A percentile compares a stretch with the other conserved stretches of the same genome.
phyloP scores from a whole-genome alignment of 2,329 filamentous ascomycete species.

The Coniochaeta prunicola region DNA sequence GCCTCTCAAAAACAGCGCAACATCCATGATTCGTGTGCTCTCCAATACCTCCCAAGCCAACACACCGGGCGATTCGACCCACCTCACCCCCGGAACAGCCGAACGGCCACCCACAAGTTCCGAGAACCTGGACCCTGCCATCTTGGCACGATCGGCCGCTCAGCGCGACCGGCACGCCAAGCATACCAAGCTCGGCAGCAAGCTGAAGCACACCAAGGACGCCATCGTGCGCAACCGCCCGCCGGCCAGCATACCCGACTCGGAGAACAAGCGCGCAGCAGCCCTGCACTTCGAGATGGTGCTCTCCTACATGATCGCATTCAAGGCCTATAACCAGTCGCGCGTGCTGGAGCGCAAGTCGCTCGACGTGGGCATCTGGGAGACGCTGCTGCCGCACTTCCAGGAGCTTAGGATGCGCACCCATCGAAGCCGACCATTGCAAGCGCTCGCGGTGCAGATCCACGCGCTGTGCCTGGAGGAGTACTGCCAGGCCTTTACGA shows the following conservation, averaged over 20 bases:
- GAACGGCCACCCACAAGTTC: conserved; percentile 23
- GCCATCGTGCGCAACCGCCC: conserved; percentile 24
- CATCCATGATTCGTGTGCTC: conserved; percentile 45
- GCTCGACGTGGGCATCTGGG: conserved; percentile 33
- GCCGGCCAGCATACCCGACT: conserved; percentile 19
- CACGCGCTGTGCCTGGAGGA: conserved; percentile 38
- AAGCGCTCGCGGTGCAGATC: conserved; percentile 34
- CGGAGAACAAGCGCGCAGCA: conserved; percentile 31
- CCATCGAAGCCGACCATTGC: conserved; percentile 24
- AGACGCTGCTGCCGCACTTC: conserved; percentile 37
- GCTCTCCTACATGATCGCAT: conserved; percentile 45
- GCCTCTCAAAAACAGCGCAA: conserved; percentile 38
- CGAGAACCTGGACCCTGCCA: conserved; percentile 15
- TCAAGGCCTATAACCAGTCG: conserved; percentile 39
- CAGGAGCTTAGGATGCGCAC: conserved; percentile 31
- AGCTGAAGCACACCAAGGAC: conserved; percentile 49
- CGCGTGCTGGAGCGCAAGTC: conserved; percentile 35
- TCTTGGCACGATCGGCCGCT: conserved; percentile 16
- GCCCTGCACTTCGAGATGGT: conserved; percentile 41
- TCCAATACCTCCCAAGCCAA: conserved; percentile 45
- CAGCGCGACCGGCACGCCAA: conserved; percentile 27
- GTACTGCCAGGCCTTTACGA: conserved; percentile 28
- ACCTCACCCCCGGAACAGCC: conserved; percentile 30
- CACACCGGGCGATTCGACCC: conserved; percentile 40
- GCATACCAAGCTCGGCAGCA: conserved; percentile 35